phyloP scores from a whole-genome alignment of 2,329 filamentous ascomycete genomes.

The Fusarium compactum region DNA sequence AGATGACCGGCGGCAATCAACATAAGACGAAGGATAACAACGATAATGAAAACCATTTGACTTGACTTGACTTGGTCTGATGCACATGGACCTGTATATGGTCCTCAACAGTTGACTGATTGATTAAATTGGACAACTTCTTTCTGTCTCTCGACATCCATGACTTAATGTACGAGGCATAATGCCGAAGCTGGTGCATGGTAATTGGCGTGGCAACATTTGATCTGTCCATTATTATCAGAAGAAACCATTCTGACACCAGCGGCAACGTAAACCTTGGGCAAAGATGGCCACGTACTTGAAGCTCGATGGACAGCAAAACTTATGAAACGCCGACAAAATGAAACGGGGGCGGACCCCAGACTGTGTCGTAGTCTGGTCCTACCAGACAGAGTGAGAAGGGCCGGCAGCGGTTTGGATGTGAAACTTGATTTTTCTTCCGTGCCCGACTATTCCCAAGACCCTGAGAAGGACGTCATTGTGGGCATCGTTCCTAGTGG shows the following conservation, averaged over 20 bases:
- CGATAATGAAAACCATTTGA: constrained; percentile 13
- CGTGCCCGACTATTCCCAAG: constrained; percentile 3
- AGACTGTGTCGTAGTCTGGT: neutral
- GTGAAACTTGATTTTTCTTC: constrained; percentile 38
- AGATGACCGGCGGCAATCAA: constrained; percentile 13
- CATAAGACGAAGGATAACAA: constrained; percentile 24
- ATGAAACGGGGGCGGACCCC: constrained; percentile 7
- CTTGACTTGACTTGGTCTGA: constrained; percentile 1
- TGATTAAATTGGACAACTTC: neutral
- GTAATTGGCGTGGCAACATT: constrained; percentile 19
- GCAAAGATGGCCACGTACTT: constrained; percentile 31
- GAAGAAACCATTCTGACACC: constrained; percentile 18
- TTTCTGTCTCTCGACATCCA: neutral
- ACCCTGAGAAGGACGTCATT: constrained; percentile 28
- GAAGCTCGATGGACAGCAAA: constrained; percentile 19
- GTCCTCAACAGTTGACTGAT: neutral
- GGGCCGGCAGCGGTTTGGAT: constrained; percentile 27
- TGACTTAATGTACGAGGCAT: neutral
- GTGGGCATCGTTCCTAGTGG: neutral
- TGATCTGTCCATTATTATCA: constrained; percentile 4
- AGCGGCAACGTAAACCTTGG: constrained; percentile 5
- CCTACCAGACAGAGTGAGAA: constrained; percentile 18
- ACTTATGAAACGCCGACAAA: constrained; percentile 31
- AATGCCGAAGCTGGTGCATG: neutral
- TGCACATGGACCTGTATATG: neutral